Evolutionary conservation across 176 grass and related monocot genomes (phyloP), one percentile per base, ranked within the genome.

Genomic region (Luzula sylvatica): DNA sequence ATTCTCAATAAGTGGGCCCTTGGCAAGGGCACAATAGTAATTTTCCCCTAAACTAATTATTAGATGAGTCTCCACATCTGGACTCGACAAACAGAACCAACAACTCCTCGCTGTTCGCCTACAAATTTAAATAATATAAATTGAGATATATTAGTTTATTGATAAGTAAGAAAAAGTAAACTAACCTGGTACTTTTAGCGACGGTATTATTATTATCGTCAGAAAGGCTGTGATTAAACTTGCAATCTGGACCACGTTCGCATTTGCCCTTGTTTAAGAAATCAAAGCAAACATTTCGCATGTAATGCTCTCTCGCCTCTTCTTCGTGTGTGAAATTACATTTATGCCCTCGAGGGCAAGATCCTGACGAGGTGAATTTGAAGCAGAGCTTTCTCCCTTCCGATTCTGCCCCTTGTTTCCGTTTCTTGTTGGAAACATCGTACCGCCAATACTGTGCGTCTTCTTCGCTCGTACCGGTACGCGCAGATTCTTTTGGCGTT

Each of bases 21-120:
- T 96, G 15, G 90, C 81, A 68, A 96, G 90, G 11, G 84, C 59
- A 15, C 83, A 88, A 35, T 96, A 96, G 77, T 86, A 96, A 79
- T 66, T 71, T 68, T 86, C 84, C 48, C 90, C 74, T 12, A 89
- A 71, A 43, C 84, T 96, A 50, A 82, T 54, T 29, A 96, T 72
- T 52, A 96, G 80, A 73, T 96, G 70, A 42, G 77, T 78, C 29
- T 96, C 90, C 4, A 96, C 90, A 64, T 89, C 77, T 39, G 84
- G 81, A 52, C 81, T 89, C 17, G 90, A 96, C 44, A 96, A 73
- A 70, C 90, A 96, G 71, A 96, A 96, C 90, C 90, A 96, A 68
- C 84, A 96, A 68, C 65, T 77, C 60, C 69, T 88, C 57, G 68
- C 77, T 3, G 53, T 40, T 23, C 44, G 58, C 49, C 77, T 78